Evolutionary conservation across 2,329 filamentous ascomycete species (phyloP).

Genomic region (Pseudogymnoascus sp.): DNA sequence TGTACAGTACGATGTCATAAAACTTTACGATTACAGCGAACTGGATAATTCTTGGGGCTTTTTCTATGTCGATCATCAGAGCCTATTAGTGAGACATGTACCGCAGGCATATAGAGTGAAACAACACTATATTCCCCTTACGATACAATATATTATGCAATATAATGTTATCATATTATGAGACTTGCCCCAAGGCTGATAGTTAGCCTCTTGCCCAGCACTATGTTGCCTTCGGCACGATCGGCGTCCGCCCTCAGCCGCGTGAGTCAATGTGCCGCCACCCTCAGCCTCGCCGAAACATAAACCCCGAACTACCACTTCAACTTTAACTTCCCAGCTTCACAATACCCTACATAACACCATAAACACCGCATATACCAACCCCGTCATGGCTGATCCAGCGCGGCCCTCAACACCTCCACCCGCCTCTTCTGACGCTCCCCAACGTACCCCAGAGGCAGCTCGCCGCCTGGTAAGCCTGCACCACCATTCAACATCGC

Average conservation of each 20-base stretch:
- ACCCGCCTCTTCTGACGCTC: background rate
- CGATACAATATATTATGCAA: background rate
- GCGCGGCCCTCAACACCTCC: background rate
- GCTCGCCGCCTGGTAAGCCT: background rate
- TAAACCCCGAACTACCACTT: background rate
- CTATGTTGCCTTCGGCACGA: background rate
- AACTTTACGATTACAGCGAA: background rate
- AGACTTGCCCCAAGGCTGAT: background rate
- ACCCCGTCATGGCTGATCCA: background rate
- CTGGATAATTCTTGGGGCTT: background rate
- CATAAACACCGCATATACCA: background rate
- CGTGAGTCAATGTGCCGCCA: constrained; percentile 6
- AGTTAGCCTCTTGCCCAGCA: background rate
- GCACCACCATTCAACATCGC: background rate
- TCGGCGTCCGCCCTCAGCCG: constrained; percentile 1
- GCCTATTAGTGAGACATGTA: background rate
- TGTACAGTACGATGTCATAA: constrained; percentile 8
- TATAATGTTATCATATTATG: background rate
- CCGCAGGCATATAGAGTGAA: background rate
- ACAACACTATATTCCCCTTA: background rate
- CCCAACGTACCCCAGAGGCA: background rate
- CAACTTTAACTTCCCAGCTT: constrained; percentile 14
- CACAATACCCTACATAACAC: background rate
- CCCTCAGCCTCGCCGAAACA: background rate
- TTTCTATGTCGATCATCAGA: background rate